Evolutionary conservation across 2,329 filamentous ascomycete genomes (phyloP).

Genomic region (Monosporascus sp.): DNA sequence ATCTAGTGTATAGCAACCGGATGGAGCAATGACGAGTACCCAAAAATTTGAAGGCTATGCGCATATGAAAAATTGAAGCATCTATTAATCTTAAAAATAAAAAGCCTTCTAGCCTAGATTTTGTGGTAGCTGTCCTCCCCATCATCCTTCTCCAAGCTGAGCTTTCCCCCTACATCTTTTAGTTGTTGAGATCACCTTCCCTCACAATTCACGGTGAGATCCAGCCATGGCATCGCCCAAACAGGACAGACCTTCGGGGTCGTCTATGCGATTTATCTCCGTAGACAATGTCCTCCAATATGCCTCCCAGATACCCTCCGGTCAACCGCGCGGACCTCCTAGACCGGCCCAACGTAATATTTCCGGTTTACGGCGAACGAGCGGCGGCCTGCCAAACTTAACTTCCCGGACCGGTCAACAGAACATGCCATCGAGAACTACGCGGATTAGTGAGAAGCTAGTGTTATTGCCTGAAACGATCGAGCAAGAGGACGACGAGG

Average conservation of each 20-base stretch:
- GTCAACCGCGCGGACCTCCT: slow-evolving; percentile 74
- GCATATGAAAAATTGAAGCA: no score
- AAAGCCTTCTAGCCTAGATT: no score
- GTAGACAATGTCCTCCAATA: slow-evolving; percentile 96
- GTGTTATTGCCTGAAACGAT: slow-evolving; percentile 83
- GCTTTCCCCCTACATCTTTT: no score
- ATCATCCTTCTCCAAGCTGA: no score
- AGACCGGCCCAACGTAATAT: slow-evolving; percentile 42
- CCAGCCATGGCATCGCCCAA: background rate
- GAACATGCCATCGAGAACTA: slow-evolving; percentile 75
- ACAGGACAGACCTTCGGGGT: slow-evolving; percentile 4
- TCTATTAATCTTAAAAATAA: no score
- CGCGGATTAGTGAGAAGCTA: slow-evolving; percentile 95
- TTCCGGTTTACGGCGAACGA: slow-evolving; percentile 38
- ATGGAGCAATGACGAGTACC: no score
- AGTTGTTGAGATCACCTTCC: no score
- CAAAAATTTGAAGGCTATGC: no score
- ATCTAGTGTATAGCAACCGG: no score
- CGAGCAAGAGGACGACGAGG: slow-evolving; percentile 52
- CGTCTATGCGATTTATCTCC: slow-evolving; percentile 68
- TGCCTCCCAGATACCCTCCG: slow-evolving; percentile 90
- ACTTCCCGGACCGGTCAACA: slow-evolving; percentile 45
- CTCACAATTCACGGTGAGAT: background rate
- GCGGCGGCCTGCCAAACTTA: slow-evolving; percentile 38
- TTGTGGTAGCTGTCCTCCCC: no score